These are phyloP conservation scores for Cordyceps cateniannulata DNA, from an alignment of 2,329 filamentous ascomycete species.

Conservation along the genomic window DNA sequence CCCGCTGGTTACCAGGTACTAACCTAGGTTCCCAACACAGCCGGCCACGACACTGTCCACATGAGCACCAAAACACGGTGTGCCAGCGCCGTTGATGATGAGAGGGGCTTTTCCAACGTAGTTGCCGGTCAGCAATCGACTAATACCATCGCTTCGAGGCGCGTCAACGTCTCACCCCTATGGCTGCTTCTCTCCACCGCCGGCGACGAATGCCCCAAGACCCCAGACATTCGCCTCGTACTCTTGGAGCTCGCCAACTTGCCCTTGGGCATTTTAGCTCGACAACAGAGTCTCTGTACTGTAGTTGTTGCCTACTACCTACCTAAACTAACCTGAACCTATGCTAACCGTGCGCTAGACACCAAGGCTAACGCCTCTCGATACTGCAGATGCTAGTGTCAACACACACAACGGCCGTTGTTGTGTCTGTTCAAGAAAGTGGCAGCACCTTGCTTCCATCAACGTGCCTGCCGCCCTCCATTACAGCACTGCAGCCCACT, in stretches of 20 bases:
- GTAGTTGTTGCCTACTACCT: too few relatives aligned
- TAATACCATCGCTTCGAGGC: not conserved
- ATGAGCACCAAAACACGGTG: conserved; percentile 8
- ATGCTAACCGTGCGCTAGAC: too few relatives aligned
- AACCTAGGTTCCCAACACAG: not conserved
- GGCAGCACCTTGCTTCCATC: too few relatives aligned
- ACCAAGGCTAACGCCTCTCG: too few relatives aligned
- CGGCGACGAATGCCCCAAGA: not conserved
- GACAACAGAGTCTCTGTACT: too few relatives aligned
- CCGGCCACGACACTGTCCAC: conserved; percentile 7
- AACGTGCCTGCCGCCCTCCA: not conserved
- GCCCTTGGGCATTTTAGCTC: not conserved
- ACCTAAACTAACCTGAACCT: too few relatives aligned
- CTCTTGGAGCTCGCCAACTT: not conserved
- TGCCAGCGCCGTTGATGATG: not conserved
- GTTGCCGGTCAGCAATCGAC: not conserved
- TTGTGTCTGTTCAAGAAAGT: too few relatives aligned
- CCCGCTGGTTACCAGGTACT: too few relatives aligned
- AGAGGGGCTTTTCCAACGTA: not conserved
- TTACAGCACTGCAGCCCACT: not conserved
- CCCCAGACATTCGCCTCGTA: not conserved
- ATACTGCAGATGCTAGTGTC: too few relatives aligned
- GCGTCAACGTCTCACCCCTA: not conserved
- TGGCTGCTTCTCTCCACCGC: not conserved
- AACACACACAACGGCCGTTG: too few relatives aligned